These are phyloP conservation scores for Phytophthora sp. DNA, from an alignment of 352 stramenopile species.

Conservation along the genomic window DNA sequence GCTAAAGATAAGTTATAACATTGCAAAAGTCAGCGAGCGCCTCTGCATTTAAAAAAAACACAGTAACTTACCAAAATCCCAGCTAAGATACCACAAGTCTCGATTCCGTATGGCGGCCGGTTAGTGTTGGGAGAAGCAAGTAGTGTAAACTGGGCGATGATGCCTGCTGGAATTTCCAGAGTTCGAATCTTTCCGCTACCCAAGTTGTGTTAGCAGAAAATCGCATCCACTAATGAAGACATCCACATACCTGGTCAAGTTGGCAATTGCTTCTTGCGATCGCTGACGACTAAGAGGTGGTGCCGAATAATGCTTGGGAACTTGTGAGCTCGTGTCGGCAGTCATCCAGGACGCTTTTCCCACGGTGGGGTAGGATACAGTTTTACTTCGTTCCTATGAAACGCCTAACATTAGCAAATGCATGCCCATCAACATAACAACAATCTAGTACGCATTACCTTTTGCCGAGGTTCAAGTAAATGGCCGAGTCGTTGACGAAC, in stretches of 20 bases:
- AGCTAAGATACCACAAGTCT: conserved; percentile 91
- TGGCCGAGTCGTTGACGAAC: conserved; percentile 1
- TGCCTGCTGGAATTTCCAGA: conserved; percentile 71
- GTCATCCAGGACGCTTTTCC: conserved; percentile 73
- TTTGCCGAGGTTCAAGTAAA: conserved; percentile 20
- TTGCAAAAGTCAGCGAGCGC: background rate
- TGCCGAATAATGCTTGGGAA: conserved; percentile 16
- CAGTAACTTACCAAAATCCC: conserved; percentile 63
- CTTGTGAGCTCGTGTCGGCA: conserved; percentile 12
- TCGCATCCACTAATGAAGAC: background rate
- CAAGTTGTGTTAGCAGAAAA: conserved; percentile 11
- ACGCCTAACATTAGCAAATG: background rate
- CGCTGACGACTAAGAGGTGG: conserved; percentile 53
- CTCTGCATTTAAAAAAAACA: background rate
- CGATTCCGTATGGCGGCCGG: conserved; percentile 77
- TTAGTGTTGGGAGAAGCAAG: conserved; percentile 86
- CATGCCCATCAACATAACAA: background rate
- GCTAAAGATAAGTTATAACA: conserved; percentile 34
- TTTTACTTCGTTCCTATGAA: conserved; percentile 35
- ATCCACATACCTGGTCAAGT: conserved; percentile 59
- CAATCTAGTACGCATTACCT: conserved; percentile 18
- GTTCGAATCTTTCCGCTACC: conserved; percentile 62
- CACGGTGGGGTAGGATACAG: conserved; percentile 62
- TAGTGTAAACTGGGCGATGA: conserved; percentile 80
- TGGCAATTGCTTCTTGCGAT: conserved; percentile 63